Conservation (phyloP, 2,329 filamentous ascomycete genomes). For the Emergomyces africanus region DNA sequence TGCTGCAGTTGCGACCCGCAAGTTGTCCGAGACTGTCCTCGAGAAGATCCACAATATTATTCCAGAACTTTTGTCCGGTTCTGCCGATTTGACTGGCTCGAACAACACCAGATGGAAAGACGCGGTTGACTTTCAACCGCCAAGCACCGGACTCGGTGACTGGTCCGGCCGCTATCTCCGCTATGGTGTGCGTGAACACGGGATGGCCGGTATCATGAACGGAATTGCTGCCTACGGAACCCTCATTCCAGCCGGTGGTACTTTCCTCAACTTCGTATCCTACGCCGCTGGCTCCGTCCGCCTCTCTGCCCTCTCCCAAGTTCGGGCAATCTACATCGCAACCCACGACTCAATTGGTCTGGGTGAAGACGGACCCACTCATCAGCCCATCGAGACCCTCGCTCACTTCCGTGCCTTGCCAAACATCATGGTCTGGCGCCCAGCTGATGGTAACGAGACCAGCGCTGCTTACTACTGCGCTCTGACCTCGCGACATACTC, state of each 20-base stretch:
- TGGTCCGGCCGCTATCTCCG: constrained; percentile 74
- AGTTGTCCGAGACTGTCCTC: constrained; percentile 90
- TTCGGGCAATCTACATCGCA: constrained; percentile 87
- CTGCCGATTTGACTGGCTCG: constrained; percentile 93
- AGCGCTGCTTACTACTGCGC: constrained; percentile 96
- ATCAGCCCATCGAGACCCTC: constrained; percentile 97
- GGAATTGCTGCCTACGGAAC: constrained; percentile 92
- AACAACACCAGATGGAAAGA: constrained; percentile 99
- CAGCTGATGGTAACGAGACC: constrained; percentile 96
- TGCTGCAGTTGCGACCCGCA: constrained; percentile 76
- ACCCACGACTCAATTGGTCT: constrained; percentile 99
- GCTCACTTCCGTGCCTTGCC: constrained; percentile 97
- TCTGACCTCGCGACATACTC: constrained; percentile 77
- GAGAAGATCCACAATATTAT: constrained; percentile 70
- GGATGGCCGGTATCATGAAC: constrained; percentile 43
- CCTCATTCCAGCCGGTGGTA: constrained; percentile 84
- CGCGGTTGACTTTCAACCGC: constrained; percentile 94
- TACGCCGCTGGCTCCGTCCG: constrained; percentile 93
- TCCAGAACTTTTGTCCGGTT: constrained; percentile 89
- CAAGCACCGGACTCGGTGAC: constrained; percentile 70
- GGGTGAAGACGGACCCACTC: constrained; percentile 94
- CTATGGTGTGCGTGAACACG: constrained; percentile 41
- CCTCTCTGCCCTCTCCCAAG: constrained; percentile 80
- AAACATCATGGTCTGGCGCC: constrained; percentile 99
- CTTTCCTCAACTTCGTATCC: constrained; percentile 99